Evolutionary conservation across 2,329 filamentous ascomycete species (phyloP).

Genomic region (Pseudogymnoascus sp.): DNA sequence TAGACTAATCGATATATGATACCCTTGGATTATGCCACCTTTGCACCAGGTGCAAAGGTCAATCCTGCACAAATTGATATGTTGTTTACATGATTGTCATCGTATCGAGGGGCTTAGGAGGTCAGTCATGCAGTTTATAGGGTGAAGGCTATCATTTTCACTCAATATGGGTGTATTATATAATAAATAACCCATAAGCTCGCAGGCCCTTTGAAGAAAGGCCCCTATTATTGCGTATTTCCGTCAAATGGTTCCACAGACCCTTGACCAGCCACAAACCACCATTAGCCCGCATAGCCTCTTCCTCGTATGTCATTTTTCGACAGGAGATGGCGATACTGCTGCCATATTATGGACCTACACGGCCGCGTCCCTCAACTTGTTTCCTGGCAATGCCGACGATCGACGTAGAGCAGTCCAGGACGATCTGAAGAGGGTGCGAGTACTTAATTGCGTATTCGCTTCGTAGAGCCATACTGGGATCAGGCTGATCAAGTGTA

Average conservation of each 20-base stretch:
- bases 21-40: background rate
- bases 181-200: background rate
- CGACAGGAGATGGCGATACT: background rate
- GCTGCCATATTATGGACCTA: background rate
- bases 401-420: background rate
- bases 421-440: background rate
- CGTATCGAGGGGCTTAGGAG: background rate
- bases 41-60: background rate
- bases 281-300: background rate
- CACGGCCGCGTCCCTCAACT: background rate
- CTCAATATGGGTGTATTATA: background rate
- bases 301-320: background rate
- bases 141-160: background rate
- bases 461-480: background rate
- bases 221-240: background rate
- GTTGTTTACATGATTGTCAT: background rate
- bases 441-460: background rate
- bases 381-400: background rate
- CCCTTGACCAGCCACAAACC: background rate
- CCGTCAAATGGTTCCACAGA: background rate
- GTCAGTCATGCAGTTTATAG: background rate
- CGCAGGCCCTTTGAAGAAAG: background rate
- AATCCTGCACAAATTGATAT: background rate
- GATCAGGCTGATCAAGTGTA: background rate
- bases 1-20: slow-evolving; percentile 9